These are phyloP conservation scores for Coelastrella sp. DNA, from an alignment of 139 green algal species.

Conservation along the genomic window DNA sequence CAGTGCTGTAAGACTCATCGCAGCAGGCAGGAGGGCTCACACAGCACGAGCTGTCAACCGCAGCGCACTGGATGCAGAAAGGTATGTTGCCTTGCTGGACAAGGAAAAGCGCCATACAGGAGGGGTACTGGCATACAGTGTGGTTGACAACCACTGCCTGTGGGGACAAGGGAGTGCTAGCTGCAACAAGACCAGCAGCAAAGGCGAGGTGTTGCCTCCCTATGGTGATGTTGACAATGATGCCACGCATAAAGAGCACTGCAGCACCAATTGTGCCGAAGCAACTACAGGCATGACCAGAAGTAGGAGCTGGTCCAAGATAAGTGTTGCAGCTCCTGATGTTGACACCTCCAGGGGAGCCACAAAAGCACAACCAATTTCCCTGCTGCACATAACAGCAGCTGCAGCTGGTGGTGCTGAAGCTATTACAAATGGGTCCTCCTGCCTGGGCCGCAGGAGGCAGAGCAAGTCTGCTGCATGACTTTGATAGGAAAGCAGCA, in stretches of 20 bases:
- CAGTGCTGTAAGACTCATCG: too few relatives aligned
- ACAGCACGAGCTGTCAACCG: not conserved
- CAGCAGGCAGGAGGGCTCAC: conserved; percentile 6
- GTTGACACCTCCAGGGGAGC: too few relatives aligned
- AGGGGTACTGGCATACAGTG: conserved; percentile 32
- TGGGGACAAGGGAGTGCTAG: not conserved
- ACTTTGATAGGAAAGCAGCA: too few relatives aligned
- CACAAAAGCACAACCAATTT: too few relatives aligned
- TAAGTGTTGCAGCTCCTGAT: too few relatives aligned
- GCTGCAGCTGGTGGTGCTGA: too few relatives aligned
- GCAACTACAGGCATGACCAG: not conserved
- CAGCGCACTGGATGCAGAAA: conserved; percentile 31
- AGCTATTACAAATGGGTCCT: too few relatives aligned
- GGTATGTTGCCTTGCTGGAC: conserved; percentile 44
- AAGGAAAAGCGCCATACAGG: conserved; percentile 33
- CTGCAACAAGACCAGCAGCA: not conserved
- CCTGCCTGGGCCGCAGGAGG: too few relatives aligned
- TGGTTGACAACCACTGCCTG: not conserved
- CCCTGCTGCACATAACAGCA: too few relatives aligned
- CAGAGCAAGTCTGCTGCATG: too few relatives aligned
- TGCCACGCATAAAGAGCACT: too few relatives aligned
- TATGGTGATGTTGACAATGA: too few relatives aligned
- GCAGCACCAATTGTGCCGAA: not conserved
- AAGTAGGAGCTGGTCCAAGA: not conserved
- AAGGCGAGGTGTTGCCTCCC: not conserved